Evolutionary conservation across 2,329 filamentous ascomycete genomes (phyloP).

Genomic region (Hypoxylon sp.): DNA sequence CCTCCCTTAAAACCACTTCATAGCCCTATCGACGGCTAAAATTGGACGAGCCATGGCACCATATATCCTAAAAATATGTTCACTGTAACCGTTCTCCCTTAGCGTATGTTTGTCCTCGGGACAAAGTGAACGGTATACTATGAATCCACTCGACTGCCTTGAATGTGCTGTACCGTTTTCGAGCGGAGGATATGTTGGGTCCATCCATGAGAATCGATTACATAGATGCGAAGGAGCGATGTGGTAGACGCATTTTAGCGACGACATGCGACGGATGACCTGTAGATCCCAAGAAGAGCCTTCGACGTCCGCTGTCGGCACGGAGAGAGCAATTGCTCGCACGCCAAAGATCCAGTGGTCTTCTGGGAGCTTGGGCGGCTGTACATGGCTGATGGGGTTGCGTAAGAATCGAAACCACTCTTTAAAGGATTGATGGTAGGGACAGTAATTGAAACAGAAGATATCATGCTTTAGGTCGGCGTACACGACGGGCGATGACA

Average conservation of each 20-base stretch:
- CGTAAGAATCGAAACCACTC: slow-evolving; percentile 31
- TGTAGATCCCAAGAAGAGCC: slow-evolving; percentile 1
- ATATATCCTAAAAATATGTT: too few species aligned
- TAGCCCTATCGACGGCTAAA: too few species aligned
- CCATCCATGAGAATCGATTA: neutral
- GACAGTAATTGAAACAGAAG: slow-evolving; percentile 18
- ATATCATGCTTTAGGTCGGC: slow-evolving; percentile 14
- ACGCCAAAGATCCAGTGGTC: slow-evolving; percentile 34
- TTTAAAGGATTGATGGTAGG: neutral
- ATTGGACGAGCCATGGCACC: too few species aligned
- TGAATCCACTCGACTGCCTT: too few species aligned
- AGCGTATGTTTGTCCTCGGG: too few species aligned
- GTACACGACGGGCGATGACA: neutral
- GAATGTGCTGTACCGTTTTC: too few species aligned
- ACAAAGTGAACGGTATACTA: too few species aligned
- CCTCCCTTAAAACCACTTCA: too few species aligned
- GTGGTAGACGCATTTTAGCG: slow-evolving; percentile 2
- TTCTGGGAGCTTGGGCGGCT: neutral
- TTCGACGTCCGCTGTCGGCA: neutral
- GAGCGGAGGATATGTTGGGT: neutral
- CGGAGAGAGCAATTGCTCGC: slow-evolving; percentile 11
- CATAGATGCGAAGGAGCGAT: neutral
- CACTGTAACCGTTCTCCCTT: too few species aligned
- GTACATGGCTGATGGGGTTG: slow-evolving; percentile 1
- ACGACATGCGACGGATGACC: slow-evolving; percentile 2